Conservation (phyloP, 371 early-diverging fungal genomes). For the Dichotomocladium elegans region DNA sequence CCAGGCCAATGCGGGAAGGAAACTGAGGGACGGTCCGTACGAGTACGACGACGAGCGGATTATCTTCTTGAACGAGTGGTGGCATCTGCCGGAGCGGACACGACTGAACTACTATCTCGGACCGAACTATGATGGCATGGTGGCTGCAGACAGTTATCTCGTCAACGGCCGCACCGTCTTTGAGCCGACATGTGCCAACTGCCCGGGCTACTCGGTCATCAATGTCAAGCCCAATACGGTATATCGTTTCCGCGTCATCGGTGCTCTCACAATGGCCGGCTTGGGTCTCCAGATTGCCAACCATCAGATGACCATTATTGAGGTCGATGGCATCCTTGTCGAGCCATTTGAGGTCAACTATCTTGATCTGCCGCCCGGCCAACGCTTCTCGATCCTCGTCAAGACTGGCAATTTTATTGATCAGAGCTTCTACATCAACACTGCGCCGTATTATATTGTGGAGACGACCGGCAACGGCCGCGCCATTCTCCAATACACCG, state of each 20-base stretch:
- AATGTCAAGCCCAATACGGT: conserved; percentile 22
- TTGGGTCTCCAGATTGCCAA: conserved; percentile 24
- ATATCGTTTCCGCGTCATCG: conserved; percentile 40
- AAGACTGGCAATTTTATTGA: conserved; percentile 11
- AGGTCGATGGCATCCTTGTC: conserved; percentile 33
- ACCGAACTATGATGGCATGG: conserved; percentile 17
- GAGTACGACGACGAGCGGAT: conserved; percentile 42
- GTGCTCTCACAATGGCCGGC: conserved; percentile 28
- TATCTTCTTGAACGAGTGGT: conserved; percentile 47
- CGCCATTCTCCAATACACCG: conserved; percentile 1
- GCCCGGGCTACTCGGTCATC: conserved; percentile 21
- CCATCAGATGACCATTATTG: conserved; percentile 37
- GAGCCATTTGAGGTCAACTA: conserved; percentile 23
- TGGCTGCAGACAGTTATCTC: conserved; percentile 32
- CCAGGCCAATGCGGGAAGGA: neutral
- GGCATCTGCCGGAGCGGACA: conserved; percentile 21
- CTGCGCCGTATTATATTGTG: neutral
- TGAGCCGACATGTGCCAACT: conserved; percentile 5
- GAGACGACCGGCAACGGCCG: conserved; percentile 1
- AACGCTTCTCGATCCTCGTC: conserved; percentile 35
- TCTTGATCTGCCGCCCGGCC: conserved; percentile 36
- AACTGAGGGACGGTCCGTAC: conserved; percentile 5
- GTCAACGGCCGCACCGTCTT: conserved; percentile 37
- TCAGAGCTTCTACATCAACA: conserved; percentile 3
- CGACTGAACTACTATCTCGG: conserved; percentile 22